phyloP scores from a whole-genome alignment of 768 basidiomycete genomes.

The Chiua virens region DNA sequence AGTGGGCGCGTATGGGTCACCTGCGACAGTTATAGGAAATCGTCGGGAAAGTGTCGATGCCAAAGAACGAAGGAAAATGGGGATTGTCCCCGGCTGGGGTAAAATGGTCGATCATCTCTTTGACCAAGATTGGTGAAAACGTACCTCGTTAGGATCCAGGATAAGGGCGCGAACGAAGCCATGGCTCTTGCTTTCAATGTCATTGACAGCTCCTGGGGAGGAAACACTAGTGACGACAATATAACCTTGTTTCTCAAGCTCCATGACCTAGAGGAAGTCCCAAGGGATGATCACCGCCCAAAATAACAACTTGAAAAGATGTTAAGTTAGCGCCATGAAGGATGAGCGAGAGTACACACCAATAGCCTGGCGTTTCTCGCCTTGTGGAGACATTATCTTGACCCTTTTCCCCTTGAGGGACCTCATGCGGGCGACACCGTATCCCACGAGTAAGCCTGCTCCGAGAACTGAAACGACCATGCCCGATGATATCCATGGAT shows the following conservation, averaged over 20 bases:
- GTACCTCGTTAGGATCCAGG: slow-evolving; percentile 75
- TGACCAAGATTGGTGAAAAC: slow-evolving; percentile 8
- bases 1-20: slow-evolving; percentile 77
- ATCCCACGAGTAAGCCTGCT: slow-evolving; percentile 60
- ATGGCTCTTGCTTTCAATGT: slow-evolving; percentile 61
- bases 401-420: slow-evolving; percentile 21
- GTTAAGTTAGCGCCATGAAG: neutral
- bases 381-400: slow-evolving; percentile 28
- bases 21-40: slow-evolving; percentile 75
- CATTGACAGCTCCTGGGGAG: slow-evolving; percentile 60
- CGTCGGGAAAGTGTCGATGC: slow-evolving; percentile 76
- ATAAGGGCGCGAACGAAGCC: slow-evolving; percentile 83
- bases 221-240: slow-evolving; percentile 82
- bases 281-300: slow-evolving; percentile 76
- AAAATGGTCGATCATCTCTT: slow-evolving; percentile 5
- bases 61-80: slow-evolving; percentile 78
- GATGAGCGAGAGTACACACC: slow-evolving; percentile 29
- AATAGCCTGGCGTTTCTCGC: slow-evolving; percentile 47
- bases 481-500: slow-evolving; percentile 63
- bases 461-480: slow-evolving; percentile 60
- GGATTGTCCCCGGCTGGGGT: slow-evolving; percentile 64
- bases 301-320: slow-evolving; percentile 61
- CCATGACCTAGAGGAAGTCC: slow-evolving; percentile 71
- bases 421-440: slow-evolving; percentile 34
- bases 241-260: slow-evolving; percentile 76